Conservation (phyloP, 1,139 yeast genomes). For the Scheffersomyces illinoinensis region DNA sequence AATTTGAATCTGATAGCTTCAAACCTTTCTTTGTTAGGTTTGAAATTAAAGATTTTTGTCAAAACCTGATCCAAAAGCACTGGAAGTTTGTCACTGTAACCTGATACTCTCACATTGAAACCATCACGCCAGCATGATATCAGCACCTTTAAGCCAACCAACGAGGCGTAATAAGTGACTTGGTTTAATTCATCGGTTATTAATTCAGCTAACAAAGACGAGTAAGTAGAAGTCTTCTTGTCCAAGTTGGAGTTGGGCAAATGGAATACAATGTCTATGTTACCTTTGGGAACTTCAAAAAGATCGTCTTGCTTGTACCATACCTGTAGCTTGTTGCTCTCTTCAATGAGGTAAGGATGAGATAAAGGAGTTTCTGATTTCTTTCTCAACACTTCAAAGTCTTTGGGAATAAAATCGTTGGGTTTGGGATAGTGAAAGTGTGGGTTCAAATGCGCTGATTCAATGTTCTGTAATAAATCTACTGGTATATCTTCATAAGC, state of each 20-base stretch:
- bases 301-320: constrained; percentile 95
- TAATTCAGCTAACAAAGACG: constrained; percentile 65
- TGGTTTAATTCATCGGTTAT: constrained; percentile 77
- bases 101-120: constrained; percentile 62
- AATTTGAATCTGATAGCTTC: constrained; percentile 64
- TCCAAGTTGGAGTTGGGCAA: constrained; percentile 63
- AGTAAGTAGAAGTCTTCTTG: constrained; percentile 55
- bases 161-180: constrained; percentile 76
- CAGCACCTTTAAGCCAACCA: constrained; percentile 71
- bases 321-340: constrained; percentile 39
- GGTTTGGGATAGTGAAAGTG: constrained; percentile 62
- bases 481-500: constrained; percentile 45
- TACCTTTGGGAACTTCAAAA: constrained; percentile 86
- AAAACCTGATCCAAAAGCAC: constrained; percentile 63
- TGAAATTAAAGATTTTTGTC: constrained; percentile 50
- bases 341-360: constrained; percentile 40
- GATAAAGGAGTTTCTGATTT: constrained; percentile 32
- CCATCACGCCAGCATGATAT: constrained; percentile 71
- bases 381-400: constrained; percentile 59
- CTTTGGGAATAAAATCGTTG: constrained; percentile 79
- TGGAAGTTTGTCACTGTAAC: constrained; percentile 81
- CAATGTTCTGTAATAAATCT: constrained; percentile 36
- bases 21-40: constrained; percentile 60
- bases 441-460: constrained; percentile 32
- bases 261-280: constrained; percentile 63